Evolutionary conservation across 768 basidiomycete species (phyloP).

Genomic region (Nidularia pulvinata): DNA sequence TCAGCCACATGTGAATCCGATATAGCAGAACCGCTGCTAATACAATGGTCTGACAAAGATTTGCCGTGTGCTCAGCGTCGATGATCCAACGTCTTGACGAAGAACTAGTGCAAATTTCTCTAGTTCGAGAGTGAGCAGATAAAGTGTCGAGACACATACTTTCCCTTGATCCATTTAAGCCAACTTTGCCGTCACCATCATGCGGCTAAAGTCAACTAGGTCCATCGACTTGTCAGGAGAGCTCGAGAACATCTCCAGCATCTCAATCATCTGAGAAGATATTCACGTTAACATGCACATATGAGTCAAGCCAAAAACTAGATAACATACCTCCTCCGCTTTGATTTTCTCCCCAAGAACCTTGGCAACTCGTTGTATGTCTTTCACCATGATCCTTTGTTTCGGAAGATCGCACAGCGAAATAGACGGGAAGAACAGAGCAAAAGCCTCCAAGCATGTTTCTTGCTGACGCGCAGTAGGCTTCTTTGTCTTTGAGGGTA

Average conservation of each 20-base stretch:
- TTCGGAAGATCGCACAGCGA: constrained; percentile 39
- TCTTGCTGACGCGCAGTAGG: constrained; percentile 54
- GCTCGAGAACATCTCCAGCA: constrained; percentile 77
- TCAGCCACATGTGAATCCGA: too few species aligned
- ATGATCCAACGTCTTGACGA: too few species aligned
- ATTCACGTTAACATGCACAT: not conserved
- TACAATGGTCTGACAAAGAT: too few species aligned
- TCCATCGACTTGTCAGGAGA: constrained; percentile 67
- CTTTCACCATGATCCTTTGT: constrained; percentile 64
- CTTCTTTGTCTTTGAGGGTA: constrained; percentile 5
- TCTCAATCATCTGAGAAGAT: constrained; percentile 63
- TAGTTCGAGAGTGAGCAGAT: too few species aligned
- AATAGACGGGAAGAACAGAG: constrained; percentile 71
- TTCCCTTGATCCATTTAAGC: constrained; percentile 23
- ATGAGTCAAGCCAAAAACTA: not conserved
- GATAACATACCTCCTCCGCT: constrained; percentile 58
- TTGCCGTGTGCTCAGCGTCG: too few species aligned
- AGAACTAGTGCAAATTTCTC: too few species aligned
- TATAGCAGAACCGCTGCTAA: too few species aligned
- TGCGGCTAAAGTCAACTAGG: constrained; percentile 69
- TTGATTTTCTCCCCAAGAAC: constrained; percentile 73
- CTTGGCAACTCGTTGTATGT: constrained; percentile 60
- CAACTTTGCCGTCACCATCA: constrained; percentile 69
- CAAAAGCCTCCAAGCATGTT: constrained; percentile 58
- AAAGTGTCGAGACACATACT: too few species aligned